These are phyloP conservation scores for Fennellomyces sp. DNA, from an alignment of 371 early-diverging fungal species.

Conservation along the genomic window DNA sequence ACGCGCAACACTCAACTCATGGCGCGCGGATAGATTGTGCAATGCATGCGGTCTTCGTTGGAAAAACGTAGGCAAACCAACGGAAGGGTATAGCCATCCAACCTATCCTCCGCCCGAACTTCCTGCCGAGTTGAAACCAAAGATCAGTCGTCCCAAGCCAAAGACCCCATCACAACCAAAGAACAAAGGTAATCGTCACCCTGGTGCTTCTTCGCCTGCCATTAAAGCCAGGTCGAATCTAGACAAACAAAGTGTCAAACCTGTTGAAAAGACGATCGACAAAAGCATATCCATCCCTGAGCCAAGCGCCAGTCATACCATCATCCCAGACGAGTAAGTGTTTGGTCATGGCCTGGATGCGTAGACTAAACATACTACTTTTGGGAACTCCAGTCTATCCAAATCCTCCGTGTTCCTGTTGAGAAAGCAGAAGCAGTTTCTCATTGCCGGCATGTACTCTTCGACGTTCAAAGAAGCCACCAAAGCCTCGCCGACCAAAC, in stretches of 20 bases:
- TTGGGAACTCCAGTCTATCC: not conserved
- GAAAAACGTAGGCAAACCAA: conserved; percentile 5
- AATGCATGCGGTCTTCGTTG: conserved; percentile 49
- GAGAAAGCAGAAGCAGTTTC: conserved; percentile 20
- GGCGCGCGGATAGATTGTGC: too few species aligned
- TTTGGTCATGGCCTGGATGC: not conserved
- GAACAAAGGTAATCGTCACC: too few species aligned
- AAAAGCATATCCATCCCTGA: not conserved
- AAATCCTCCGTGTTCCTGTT: conserved; percentile 2
- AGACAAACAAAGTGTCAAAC: not conserved
- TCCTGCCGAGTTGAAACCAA: not conserved
- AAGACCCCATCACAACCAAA: not conserved
- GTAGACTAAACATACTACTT: not conserved
- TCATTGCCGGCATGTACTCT: conserved; percentile 29
- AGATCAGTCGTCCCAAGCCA: not conserved
- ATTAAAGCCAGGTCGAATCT: too few species aligned
- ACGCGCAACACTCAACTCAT: too few species aligned
- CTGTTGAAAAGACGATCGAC: not conserved
- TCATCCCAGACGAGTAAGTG: not conserved
- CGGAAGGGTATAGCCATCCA: not conserved
- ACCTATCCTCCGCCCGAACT: conserved; percentile 1
- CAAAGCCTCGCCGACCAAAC: not conserved
- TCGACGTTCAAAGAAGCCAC: conserved; percentile 4
- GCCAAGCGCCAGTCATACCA: not conserved
- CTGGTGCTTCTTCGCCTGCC: too few species aligned